Conservation (phyloP, 2,329 filamentous ascomycete species). For the Alternaria novae-zelandiae region DNA sequence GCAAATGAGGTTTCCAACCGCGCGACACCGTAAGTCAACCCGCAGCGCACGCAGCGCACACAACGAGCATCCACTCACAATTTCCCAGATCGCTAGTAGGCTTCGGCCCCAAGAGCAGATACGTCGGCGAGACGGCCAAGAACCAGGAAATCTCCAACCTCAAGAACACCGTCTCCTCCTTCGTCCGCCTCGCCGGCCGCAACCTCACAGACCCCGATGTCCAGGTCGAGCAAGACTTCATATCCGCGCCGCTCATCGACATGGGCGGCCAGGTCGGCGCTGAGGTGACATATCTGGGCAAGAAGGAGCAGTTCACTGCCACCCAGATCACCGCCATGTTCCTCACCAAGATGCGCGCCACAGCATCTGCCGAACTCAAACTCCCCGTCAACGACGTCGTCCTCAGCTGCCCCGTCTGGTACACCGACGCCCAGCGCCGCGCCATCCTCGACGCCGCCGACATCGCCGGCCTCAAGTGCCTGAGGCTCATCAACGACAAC, state of each 20-base stretch:
- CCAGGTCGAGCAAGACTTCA: conserved; percentile 88
- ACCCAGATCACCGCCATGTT: conserved; percentile 96
- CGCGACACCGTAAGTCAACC: conserved; percentile 83
- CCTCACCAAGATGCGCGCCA: conserved; percentile 91
- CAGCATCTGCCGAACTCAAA: conserved; percentile 84
- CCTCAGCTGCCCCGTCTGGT: conserved; percentile 94
- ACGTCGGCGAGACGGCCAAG: conserved; percentile 94
- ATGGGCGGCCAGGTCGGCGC: conserved; percentile 93
- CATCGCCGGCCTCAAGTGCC: conserved; percentile 88
- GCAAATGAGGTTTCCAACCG: conserved; percentile 99
- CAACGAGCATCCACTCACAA: conserved; percentile 17
- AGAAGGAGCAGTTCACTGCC: conserved; percentile 94
- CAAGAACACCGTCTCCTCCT: conserved; percentile 94
- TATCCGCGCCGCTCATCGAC: conserved; percentile 85
- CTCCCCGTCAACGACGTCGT: conserved; percentile 92
- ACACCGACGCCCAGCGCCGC: conserved; percentile 91
- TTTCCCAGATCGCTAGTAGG: conserved; percentile 77
- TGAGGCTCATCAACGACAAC: conserved; percentile 96
- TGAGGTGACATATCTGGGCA: conserved; percentile 89
- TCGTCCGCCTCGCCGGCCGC: conserved; percentile 93
- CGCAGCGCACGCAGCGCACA: conserved; percentile 13
- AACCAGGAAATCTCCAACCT: conserved; percentile 99
- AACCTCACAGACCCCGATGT: conserved; percentile 88
- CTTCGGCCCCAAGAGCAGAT: conserved; percentile 92
- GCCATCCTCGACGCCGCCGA: conserved; percentile 89